Evolutionary conservation across 768 basidiomycete genomes (phyloP).

Genomic region (Tephrocybe sp.): DNA sequence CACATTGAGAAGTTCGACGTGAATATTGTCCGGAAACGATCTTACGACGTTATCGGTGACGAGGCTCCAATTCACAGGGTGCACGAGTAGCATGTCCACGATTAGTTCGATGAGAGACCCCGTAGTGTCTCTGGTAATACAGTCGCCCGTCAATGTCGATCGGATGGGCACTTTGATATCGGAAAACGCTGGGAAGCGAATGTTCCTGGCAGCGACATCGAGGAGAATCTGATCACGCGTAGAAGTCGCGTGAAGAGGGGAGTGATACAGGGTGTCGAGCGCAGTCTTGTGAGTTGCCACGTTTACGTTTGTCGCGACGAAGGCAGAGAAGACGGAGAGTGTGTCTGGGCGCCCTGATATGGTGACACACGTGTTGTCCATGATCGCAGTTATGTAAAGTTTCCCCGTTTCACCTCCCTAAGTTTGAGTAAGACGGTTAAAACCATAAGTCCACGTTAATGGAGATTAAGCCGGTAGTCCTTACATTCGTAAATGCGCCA

Average conservation of each 20-base stretch:
- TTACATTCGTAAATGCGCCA: conserved; percentile 18
- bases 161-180: conserved; percentile 51
- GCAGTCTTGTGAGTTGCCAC: conserved; percentile 42
- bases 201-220: conserved; percentile 43
- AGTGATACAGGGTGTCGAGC: conserved; percentile 56
- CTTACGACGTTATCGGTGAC: conserved; percentile 32
- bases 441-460: conserved; percentile 8
- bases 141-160: conserved; percentile 44
- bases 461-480: conserved; percentile 1
- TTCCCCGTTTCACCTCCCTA: conserved; percentile 16
- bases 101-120: conserved; percentile 41
- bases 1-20: conserved; percentile 44
- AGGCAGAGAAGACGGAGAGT: conserved; percentile 41
- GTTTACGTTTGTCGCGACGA: conserved; percentile 27
- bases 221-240: conserved; percentile 40
- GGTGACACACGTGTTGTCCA: conserved; percentile 48
- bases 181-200: conserved; percentile 48
- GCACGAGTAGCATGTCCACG: conserved; percentile 48
- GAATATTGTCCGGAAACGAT: conserved; percentile 19
- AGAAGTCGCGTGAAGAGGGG: conserved; percentile 26
- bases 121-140: conserved; percentile 23
- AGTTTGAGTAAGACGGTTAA: conserved; percentile 7
- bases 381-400: conserved; percentile 52
- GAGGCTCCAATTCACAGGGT: conserved; percentile 54
- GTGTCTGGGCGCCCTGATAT: conserved; percentile 59